These are phyloP conservation scores for Sporisorium reilianum DNA, from an alignment of 1,284 basidiomycete genomes.

Conservation along the genomic window DNA sequence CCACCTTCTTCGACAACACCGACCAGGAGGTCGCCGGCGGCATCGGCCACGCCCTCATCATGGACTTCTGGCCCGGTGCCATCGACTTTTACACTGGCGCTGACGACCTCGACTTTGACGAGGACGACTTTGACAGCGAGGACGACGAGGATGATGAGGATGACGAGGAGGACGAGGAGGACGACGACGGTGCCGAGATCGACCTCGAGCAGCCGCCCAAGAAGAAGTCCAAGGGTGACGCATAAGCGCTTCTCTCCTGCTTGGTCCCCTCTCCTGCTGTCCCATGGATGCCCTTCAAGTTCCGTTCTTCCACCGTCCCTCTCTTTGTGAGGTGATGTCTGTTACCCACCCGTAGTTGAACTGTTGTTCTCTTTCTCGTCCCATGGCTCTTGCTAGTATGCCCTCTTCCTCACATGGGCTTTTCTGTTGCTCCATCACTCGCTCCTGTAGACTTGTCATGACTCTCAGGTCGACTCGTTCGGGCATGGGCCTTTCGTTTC, in stretches of 20 bases:
- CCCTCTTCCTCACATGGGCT: background rate
- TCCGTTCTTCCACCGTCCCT: background rate
- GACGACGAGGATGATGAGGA: slow-evolving; percentile 64
- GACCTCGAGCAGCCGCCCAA: slow-evolving; percentile 62
- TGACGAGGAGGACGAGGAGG: slow-evolving; percentile 66
- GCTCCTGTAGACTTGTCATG: slow-evolving; percentile 14
- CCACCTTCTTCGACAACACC: slow-evolving; percentile 78
- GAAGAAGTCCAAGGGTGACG: slow-evolving; percentile 60
- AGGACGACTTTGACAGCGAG: slow-evolving; percentile 59
- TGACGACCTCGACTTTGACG: slow-evolving; percentile 57
- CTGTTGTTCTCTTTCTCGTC: background rate
- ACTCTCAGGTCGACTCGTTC: slow-evolving; percentile 13
- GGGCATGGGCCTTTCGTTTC: slow-evolving; percentile 1
- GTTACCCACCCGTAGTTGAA: background rate
- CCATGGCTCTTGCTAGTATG: slow-evolving; percentile 1
- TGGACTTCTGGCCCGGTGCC: slow-evolving; percentile 65
- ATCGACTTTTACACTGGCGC: slow-evolving; percentile 63
- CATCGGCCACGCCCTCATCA: slow-evolving; percentile 63
- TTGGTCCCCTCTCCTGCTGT: background rate
- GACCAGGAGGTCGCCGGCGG: slow-evolving; percentile 57
- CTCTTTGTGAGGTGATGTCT: background rate
- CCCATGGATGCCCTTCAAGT: slow-evolving; percentile 1
- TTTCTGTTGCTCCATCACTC: slow-evolving; percentile 8
- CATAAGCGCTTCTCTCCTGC: slow-evolving; percentile 16
- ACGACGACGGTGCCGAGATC: slow-evolving; percentile 62